phyloP scores from a whole-genome alignment of 176 grass and related monocot species.

The Thinopyrum elongatum region DNA sequence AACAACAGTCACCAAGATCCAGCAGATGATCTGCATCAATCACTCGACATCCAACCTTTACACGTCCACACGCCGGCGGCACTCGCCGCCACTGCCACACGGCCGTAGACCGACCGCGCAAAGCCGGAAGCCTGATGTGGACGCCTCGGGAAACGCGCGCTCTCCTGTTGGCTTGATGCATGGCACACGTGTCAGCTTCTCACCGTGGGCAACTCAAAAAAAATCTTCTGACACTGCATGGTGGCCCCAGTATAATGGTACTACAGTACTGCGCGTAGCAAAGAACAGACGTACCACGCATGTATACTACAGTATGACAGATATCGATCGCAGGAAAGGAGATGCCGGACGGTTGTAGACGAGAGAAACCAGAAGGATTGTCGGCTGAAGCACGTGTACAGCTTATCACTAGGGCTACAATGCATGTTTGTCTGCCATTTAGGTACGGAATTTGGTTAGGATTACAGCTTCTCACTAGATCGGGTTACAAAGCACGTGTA shows the following conservation, averaged over 20 bases:
- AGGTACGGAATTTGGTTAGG: too few relatives aligned
- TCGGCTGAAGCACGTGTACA: background rate
- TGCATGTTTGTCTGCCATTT: too few relatives aligned
- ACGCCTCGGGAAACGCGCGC: background rate
- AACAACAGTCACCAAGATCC: background rate
- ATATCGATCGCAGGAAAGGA: background rate
- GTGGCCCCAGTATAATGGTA: background rate
- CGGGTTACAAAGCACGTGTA: too few relatives aligned
- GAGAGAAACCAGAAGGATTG: background rate
- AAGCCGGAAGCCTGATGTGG: background rate
- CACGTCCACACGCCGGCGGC: background rate
- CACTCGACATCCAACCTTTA: background rate
- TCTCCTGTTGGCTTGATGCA: background rate
- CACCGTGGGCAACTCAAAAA: background rate
- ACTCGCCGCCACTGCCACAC: background rate
- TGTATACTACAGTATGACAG: background rate
- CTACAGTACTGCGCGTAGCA: background rate
- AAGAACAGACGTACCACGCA: background rate
- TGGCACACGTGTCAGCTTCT: background rate
- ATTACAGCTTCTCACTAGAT: too few relatives aligned
- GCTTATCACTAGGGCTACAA: background rate
- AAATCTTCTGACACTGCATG: background rate
- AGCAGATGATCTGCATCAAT: background rate
- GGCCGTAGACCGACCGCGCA: background rate
- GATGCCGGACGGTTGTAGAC: background rate